Conservation (phyloP, 73 alveolate species). For the Paramecium sonneborni region DNA sequence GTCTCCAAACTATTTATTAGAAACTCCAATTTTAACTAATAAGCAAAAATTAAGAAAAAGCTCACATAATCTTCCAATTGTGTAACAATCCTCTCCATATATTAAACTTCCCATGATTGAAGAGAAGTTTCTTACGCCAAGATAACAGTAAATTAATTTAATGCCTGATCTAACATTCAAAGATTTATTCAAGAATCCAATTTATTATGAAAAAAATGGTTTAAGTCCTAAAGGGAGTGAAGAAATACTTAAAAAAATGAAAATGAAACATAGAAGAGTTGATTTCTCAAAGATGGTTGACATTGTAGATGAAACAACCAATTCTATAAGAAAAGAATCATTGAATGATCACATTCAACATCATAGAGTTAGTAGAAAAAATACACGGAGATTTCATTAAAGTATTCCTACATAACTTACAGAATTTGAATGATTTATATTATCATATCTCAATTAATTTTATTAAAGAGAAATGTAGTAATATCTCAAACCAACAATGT, state of each 20-base stretch:
- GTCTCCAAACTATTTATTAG: background rate
- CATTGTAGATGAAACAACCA: background rate
- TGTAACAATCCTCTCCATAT: background rate
- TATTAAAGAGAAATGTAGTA: background rate
- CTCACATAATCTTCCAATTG: background rate
- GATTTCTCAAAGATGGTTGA: background rate
- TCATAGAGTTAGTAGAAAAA: background rate
- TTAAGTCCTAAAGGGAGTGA: constrained; percentile 10
- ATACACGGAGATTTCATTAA: background rate
- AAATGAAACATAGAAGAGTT: background rate
- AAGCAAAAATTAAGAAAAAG: background rate
- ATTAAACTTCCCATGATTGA: background rate
- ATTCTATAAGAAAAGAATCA: no score
- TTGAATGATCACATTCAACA: background rate
- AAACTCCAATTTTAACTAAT: background rate
- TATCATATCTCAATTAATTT: background rate
- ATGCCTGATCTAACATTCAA: constrained; percentile 4
- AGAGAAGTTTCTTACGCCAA: constrained; percentile 10
- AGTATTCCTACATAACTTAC: background rate
- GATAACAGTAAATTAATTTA: background rate
- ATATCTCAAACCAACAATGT: background rate
- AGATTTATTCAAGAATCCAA: background rate
- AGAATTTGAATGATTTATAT: background rate
- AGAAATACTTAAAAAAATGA: background rate
- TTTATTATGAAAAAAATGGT: background rate